Evolutionary conservation across 306 rosid species (phyloP), one percentile per base, ranked within the genome.

Genomic region (Oxytropis ochrocephala): DNA sequence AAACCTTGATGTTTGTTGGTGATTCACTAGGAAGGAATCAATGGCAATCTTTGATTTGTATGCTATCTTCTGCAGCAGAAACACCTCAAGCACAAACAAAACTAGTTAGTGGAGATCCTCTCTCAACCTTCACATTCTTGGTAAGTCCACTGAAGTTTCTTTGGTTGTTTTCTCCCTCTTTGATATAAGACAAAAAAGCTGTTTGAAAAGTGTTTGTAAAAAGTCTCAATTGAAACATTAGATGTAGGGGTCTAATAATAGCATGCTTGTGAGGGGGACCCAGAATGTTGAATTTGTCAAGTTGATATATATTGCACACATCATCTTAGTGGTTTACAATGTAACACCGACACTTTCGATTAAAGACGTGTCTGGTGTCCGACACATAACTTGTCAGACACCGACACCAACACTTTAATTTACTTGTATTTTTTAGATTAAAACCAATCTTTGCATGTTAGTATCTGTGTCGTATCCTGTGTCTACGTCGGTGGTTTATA

Each of bases 21-120:
- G 97, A 94, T 50, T 94, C 97, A 2, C 82, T 94, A 14, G 99
- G 97, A 4, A 80, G 87, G 74, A 94, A 94, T 35, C 99, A 94
- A 77, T 91, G 99, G 99, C 86, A 94, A 82, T 91, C 97, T 16
- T 55, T 94, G 85, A 88, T 94, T 44, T 94, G 99, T 52, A 63
- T 94, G 91, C 72, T 87, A 65, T 73, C 69, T 18, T 69, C 88
- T 65, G 76, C 89, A 49, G 85, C 71, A 33, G 43, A 1, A 24
- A 24, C 43, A 51, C 95, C 97, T 29, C 79, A 73, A 11, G 66
- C 87, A 8, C 87, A 77, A 10, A 87, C 89, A 5, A 86, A 94
- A 67, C 67, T 84, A 53, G 75, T 81, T 57, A 84, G 86, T 50
- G 97, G 92, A 63, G 90, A 81, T 1, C 97, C 97, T 27, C 95